phyloP scores from a whole-genome alignment of 768 basidiomycete species.

The Tylopilus felleus region DNA sequence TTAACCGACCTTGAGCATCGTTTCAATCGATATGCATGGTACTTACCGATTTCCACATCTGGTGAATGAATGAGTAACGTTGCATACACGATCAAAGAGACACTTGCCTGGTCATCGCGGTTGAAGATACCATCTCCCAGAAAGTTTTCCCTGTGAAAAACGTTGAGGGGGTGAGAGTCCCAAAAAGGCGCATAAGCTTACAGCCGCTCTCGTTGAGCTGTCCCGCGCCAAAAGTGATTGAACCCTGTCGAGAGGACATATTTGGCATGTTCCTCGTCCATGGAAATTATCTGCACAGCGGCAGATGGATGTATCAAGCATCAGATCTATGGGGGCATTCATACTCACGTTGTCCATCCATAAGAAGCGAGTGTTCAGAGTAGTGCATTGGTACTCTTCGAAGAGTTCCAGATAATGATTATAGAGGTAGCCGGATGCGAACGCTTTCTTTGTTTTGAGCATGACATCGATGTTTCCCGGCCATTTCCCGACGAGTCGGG shows the following conservation, averaged over 20 bases:
- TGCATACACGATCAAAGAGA: neutral
- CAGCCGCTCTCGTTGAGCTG: conserved; percentile 63
- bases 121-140: conserved; percentile 79
- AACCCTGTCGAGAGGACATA: conserved; percentile 66
- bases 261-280: conserved; percentile 69
- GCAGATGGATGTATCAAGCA: neutral
- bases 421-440: conserved; percentile 57
- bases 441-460: conserved; percentile 50
- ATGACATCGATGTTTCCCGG: conserved; percentile 76
- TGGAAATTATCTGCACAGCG: conserved; percentile 56
- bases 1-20: conserved; percentile 8
- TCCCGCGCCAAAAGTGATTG: conserved; percentile 63
- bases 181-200: conserved; percentile 30
- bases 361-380: conserved; percentile 63
- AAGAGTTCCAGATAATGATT: conserved; percentile 65
- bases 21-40: neutral
- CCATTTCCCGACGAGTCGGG: conserved; percentile 64
- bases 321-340: neutral
- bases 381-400: conserved; percentile 67
- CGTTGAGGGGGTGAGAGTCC: conserved; percentile 10
- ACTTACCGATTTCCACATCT: conserved; percentile 64
- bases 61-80: conserved; percentile 6
- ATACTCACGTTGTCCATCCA: conserved; percentile 64
- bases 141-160: conserved; percentile 40
- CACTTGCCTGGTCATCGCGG: conserved; percentile 62